Base-by-base conservation (phyloP, 768 basidiomycete genomes). In the Phaffia australis region DNA sequence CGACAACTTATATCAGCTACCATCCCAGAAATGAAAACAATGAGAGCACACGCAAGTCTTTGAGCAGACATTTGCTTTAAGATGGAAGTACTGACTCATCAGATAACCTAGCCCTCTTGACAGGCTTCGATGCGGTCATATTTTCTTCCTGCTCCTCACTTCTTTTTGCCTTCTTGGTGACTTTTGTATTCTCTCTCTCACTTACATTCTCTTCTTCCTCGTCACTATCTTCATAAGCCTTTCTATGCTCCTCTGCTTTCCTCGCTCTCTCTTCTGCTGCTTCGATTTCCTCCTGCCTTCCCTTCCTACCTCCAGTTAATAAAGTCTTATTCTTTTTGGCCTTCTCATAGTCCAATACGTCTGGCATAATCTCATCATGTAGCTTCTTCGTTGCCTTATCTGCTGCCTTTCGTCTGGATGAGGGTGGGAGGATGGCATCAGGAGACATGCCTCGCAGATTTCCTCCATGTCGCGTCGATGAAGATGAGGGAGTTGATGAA, bases 301-400 rank as follows among this genome's bases (percentile, higher is more conserved):
- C 62, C 70, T 16, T 65, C 30, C 32, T 65, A 23, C 59, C 58
- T 49, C 62, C 65, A 25, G 35, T 60, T 65, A 67, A 68, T 46
- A 63, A 62, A 51, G 71, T 65, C 51, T 66, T 67, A 58, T 70
- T 63, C 70, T 81, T 82, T 79, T 82, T 79, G 77, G 90, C 85
- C 71, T 81, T 81, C 73, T 89, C 83, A 71, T 80, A 90, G 65
- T 79, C 81, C 50, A 84, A 70, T 2, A 88, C 79, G 70, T 91
- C 89, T 0, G 88, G 88, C 84, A 90, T 89, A 65, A 90, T 78
- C 60, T 78, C 77, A 9, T 81, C 77, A 54, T 78, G 78, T 57
- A 83, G 71, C 51, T 77, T 77, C 59, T 77, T 75, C 3, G 74
- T 78, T 11, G 83, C 83, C 63, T 77, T 82, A 75, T 73, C 84